Conservation (phyloP, 345 rosid species). For the Syzygium grande region DNA sequence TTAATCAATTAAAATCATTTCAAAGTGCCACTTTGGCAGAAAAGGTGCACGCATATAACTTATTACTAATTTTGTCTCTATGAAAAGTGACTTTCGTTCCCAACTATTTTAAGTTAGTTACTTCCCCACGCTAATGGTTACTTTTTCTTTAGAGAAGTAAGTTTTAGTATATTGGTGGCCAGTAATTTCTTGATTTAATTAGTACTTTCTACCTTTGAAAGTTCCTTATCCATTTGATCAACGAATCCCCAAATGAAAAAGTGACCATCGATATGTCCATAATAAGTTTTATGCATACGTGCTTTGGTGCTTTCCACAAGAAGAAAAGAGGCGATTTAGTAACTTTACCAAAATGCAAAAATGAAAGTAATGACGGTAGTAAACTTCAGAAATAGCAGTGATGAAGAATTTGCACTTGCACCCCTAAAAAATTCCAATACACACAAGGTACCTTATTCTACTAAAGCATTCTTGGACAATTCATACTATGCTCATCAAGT, state of each 20-base stretch:
- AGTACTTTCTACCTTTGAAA: not conserved
- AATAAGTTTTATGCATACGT: not conserved
- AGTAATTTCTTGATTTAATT: rapidly evolving
- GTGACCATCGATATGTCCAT: not conserved
- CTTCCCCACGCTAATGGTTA: not conserved
- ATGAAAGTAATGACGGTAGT: not conserved
- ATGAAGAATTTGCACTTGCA: not conserved
- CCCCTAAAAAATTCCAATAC: not conserved
- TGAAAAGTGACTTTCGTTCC: not conserved
- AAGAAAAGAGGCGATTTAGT: not conserved
- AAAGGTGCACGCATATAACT: not conserved
- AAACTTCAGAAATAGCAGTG: not conserved
- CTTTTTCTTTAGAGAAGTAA: not conserved
- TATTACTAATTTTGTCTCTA: not conserved
- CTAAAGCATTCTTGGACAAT: not conserved
- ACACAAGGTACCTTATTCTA: not conserved
- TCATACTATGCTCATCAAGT: not conserved
- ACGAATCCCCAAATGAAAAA: not conserved
- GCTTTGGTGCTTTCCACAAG: not conserved
- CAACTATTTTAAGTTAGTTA: not conserved
- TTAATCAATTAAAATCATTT: no score
- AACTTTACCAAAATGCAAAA: not conserved
- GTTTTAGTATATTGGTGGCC: not conserved
- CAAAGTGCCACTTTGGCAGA: not conserved
- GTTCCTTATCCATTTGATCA: not conserved